Base-by-base conservation (phyloP, 352 stramenopile species). In the Globisporangium spiculum region DNA sequence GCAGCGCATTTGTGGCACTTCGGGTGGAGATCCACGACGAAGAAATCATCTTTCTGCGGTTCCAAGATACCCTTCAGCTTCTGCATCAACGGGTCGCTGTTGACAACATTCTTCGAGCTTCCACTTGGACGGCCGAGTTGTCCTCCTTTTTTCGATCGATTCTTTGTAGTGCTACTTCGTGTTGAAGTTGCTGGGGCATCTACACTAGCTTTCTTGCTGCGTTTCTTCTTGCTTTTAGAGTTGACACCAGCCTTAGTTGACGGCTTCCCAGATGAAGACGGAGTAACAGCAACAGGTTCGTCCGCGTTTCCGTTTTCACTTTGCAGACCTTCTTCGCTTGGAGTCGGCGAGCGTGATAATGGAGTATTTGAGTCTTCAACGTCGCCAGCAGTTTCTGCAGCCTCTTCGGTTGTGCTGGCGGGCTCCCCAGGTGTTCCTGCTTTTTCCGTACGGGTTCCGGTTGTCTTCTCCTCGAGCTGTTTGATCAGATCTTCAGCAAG, bases 21-120 rank as follows among this genome's bases (percentile, higher is more conserved):
- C 46, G 75, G 89, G 61, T 97, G 85, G 54, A 99, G 78, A 71
- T 98, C 96, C 9, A 98, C 97, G 44, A 99, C 98, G 74, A 99
- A 98, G 64, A 99, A 99, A 70, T 98, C 97, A 27, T 99, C 97
- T 72, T 99, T 99, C 85, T 99, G 98, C n/a, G 96, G 97, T 61
- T 98, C 89, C 55, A 99, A 90, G 58, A 98, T 98, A 26, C 97
- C 93, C 50, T 98, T 98, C 10, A 99, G 89, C 73, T 98, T 98
- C 64, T 98, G 89, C 96, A 99, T 99, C 27, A 99, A 89, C 55
- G 94, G 96, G 67, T 99, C 97, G 59, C 71, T 83, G 63, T 95
- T 95, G 18, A 95, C 75, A 12, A 88, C 83, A 27, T 85, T 89
- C 71, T 95, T 96, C 30, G 80, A 83, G 50, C 68, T 91, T 34